These are phyloP conservation scores for Gonapodya sp. DNA, from an alignment of 192 early-diverging fungal genomes.

Conservation along the genomic window DNA sequence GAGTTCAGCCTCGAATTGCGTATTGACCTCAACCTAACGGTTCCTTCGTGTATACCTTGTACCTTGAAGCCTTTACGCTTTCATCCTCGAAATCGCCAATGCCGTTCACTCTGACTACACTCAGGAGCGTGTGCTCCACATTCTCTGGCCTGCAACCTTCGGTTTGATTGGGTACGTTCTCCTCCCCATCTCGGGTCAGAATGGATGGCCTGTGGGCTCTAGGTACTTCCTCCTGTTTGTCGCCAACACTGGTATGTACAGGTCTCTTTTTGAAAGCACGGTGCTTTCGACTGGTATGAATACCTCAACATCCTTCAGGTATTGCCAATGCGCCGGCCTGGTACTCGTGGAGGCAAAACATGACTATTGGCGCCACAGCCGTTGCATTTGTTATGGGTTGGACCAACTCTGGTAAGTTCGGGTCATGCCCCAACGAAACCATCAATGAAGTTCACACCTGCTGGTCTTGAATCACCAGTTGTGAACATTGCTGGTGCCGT, in stretches of 20 bases:
- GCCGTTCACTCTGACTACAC: not conserved
- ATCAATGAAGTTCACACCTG: too few relatives aligned
- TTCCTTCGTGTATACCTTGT: not conserved
- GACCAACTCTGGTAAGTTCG: not conserved
- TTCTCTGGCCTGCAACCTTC: not conserved
- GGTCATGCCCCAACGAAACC: too few relatives aligned
- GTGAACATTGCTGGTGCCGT: not conserved
- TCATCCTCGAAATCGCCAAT: not conserved
- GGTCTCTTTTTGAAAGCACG: not conserved
- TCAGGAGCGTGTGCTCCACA: not conserved
- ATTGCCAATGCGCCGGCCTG: not conserved
- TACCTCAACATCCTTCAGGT: not conserved
- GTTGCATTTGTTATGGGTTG: not conserved
- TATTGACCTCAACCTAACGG: not conserved
- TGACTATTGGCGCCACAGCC: not conserved
- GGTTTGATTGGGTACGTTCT: not conserved
- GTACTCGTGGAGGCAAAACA: not conserved
- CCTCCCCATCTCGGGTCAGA: not conserved
- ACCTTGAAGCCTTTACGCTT: not conserved
- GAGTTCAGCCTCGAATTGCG: not conserved
- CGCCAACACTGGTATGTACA: not conserved
- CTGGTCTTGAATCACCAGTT: too few relatives aligned
- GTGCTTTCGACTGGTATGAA: not conserved
- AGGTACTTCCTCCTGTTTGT: not conserved
- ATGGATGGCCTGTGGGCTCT: not conserved